These are phyloP conservation scores for Cercospora sojina DNA, from an alignment of 2,329 filamentous ascomycete genomes.

Conservation along the genomic window DNA sequence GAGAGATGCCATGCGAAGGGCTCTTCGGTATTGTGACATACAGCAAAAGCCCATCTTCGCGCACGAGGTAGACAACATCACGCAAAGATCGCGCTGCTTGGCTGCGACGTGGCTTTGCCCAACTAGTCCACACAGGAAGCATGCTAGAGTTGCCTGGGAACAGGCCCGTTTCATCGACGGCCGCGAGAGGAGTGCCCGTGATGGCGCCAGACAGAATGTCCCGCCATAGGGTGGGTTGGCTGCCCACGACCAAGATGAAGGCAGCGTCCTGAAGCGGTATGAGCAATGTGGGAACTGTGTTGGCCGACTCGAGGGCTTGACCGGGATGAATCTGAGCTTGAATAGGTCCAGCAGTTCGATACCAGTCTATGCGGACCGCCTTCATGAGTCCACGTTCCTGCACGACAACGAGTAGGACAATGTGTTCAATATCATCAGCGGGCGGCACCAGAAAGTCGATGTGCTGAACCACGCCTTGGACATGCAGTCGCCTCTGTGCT, in stretches of 20 bases:
- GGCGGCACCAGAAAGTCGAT: slow-evolving; percentile 81
- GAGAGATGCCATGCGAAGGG: slow-evolving; percentile 44
- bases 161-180: slow-evolving; percentile 12
- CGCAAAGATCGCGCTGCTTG: slow-evolving; percentile 60
- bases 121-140: slow-evolving; percentile 66
- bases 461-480: slow-evolving; percentile 75
- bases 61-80: slow-evolving; percentile 80
- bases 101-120: slow-evolving; percentile 74
- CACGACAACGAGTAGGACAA: slow-evolving; percentile 71
- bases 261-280: slow-evolving; percentile 44
- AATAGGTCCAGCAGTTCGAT: slow-evolving; percentile 23
- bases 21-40: slow-evolving; percentile 56
- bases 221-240: slow-evolving; percentile 41
- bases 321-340: slow-evolving; percentile 28
- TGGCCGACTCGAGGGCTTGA: slow-evolving; percentile 29
- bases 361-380: slow-evolving; percentile 37
- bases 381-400: slow-evolving; percentile 46
- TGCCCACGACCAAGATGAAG: slow-evolving; percentile 43
- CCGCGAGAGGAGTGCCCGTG: slow-evolving; percentile 13
- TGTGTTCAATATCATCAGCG: slow-evolving; percentile 63
- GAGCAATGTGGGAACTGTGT: slow-evolving; percentile 39
- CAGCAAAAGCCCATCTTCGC: slow-evolving; percentile 80
- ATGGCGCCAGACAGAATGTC: slow-evolving; percentile 44
- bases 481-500: slow-evolving; percentile 46
- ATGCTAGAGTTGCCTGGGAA: slow-evolving; percentile 30